Percentiles rank a stretch among this genome's conserved stretches.
Evolutionary conservation across 1,139 yeast species (phyloP).

Genomic region (Debaryomyces sp.): DNA sequence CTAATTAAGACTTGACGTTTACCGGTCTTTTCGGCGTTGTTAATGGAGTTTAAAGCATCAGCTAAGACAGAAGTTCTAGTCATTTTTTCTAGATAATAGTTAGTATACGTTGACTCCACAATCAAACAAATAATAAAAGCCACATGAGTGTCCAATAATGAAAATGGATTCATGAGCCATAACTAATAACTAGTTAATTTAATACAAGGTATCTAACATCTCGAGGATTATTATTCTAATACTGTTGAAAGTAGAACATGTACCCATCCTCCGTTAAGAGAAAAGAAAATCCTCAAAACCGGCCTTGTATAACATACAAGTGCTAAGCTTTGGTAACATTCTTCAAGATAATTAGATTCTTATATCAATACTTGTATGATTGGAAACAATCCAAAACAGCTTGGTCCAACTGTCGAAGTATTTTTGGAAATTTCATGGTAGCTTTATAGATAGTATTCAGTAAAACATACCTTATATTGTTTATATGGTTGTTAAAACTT

Average conservation of each 20-base stretch:
- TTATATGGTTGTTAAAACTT: neutral
- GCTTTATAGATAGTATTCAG: neutral
- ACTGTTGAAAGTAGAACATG: slow-evolving; percentile 19
- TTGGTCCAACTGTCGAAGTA: neutral
- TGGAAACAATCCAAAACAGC: neutral
- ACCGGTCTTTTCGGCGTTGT: slow-evolving; percentile 98
- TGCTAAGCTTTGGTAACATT: slow-evolving; percentile 10
- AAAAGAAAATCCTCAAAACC: slow-evolving; percentile 9
- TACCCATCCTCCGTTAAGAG: slow-evolving; percentile 4
- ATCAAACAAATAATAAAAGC: slow-evolving; percentile 19
- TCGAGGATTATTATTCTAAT: slow-evolving; percentile 21
- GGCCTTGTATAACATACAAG: slow-evolving; percentile 1
- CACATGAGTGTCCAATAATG: slow-evolving; percentile 42
- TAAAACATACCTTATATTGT: neutral
- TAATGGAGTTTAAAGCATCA: slow-evolving; percentile 95
- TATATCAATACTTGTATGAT: slow-evolving; percentile 10
- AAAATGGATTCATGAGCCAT: slow-evolving; percentile 38
- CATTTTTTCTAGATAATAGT: slow-evolving; percentile 48
- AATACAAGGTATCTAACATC: slow-evolving; percentile 31
- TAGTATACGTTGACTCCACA: slow-evolving; percentile 12
- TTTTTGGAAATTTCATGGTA: neutral
- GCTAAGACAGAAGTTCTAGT: slow-evolving; percentile 97
- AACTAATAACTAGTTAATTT: slow-evolving; percentile 5
- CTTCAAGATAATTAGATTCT: slow-evolving; percentile 23
- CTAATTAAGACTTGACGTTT: slow-evolving; percentile 97